Evolutionary conservation across 352 stramenopile species (phyloP), one percentile per base, ranked within the genome.

Genomic region (Phytophthora quininea): DNA sequence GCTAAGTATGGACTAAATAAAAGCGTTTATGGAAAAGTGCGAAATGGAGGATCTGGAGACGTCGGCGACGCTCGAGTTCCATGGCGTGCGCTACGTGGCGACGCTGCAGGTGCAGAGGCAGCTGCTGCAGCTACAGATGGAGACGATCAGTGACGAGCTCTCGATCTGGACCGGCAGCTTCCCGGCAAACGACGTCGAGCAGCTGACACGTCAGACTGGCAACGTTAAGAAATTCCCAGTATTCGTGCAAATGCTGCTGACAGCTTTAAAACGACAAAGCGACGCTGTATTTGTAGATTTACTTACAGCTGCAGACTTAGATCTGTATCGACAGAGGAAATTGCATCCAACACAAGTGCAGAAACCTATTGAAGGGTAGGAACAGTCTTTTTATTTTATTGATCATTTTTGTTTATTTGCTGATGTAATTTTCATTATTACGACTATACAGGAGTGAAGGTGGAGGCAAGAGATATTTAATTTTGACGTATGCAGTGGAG

Each of bases 181-280:
- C 52, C 74, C 80, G 1, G 73, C 82, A 15, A 43, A 61, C 82
- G 83, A 98, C 53, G 65, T 98, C 4, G 92, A 98, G 71, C 88
- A 97, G 62, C 86, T 98, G 47, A 98, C 94, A 48, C 81, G 86
- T 12, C 97, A 98, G 69, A 98, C 95, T 29, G 92, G 95, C 59
- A 98, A 97, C 71, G 97, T 86, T 71, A 98, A 98, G 73, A 86
- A 81, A 45, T 98, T 98, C 49, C 57, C 76, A 4, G 84, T 97
- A 6, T 98, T 98, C 58, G 88, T 96, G 33, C 95, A 93, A 62
- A 98, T 98, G 93, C 81, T 98, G 43, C 66, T 91, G 3, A 92
- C 86, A 6, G 93, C 93, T 2, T 73, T 98, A 12, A 61, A 73
- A 7, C 62, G 82, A 42, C 76, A 80, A 43, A 96, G 82, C 56